Evolutionary conservation across 176 grass and related monocot genomes (phyloP).

Genomic region (Avena insularis): DNA sequence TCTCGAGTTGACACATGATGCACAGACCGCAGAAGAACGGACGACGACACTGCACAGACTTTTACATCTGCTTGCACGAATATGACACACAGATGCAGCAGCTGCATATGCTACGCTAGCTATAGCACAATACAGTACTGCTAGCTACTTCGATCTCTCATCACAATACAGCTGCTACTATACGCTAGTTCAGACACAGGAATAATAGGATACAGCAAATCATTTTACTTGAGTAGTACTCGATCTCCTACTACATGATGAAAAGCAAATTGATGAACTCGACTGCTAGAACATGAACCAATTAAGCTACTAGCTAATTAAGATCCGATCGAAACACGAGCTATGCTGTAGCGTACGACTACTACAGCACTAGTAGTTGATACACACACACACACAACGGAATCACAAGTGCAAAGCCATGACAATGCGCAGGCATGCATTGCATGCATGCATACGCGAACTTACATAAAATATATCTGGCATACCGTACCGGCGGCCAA

Average conservation of each 20-base stretch:
- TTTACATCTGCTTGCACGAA: constrained; percentile 35
- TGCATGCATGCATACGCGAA: constrained; percentile 33
- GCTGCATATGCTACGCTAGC: constrained; percentile 22
- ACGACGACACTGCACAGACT: constrained; percentile 16
- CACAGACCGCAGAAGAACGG: constrained; percentile 30
- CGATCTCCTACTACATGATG: constrained; percentile 16
- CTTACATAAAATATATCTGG: constrained; percentile 63
- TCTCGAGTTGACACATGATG: constrained; percentile 53
- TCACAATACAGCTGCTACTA: too few relatives aligned
- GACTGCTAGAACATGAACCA: constrained; percentile 10
- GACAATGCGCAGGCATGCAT: constrained; percentile 34
- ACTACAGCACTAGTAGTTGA: background rate
- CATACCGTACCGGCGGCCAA: constrained; percentile 50
- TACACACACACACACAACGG: background rate
- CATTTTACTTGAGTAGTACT: constrained; percentile 21
- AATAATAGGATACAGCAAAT: background rate
- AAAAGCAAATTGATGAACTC: constrained; percentile 26
- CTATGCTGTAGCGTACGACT: constrained; percentile 35
- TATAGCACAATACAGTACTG: background rate
- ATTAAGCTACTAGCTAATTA: background rate
- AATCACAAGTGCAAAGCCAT: constrained; percentile 35
- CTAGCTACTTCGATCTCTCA: too few relatives aligned
- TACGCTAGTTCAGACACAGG: background rate
- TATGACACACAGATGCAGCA: background rate
- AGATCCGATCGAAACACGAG: constrained; percentile 3